phyloP scores from a whole-genome alignment of 2,329 filamentous ascomycete species.

The Orbilia oligospora region DNA sequence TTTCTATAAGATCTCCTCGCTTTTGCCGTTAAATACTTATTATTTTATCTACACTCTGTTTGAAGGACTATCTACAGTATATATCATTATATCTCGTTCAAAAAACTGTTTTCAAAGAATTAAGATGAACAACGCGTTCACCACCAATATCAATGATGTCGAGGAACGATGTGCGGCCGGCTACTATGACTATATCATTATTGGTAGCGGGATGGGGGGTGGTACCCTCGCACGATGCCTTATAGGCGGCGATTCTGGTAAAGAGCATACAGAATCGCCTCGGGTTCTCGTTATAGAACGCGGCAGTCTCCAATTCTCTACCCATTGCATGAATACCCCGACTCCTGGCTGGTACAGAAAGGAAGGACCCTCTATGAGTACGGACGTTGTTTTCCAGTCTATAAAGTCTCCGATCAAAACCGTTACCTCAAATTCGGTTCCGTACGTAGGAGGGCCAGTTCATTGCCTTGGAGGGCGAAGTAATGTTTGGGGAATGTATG shows the following conservation, averaged over 20 bases:
- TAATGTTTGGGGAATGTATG: constrained; percentile 31
- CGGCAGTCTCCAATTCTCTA: constrained; percentile 5
- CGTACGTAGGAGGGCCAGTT: constrained; percentile 18
- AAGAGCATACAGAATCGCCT: background rate
- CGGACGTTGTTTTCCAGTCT: constrained; percentile 3
- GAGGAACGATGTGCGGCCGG: background rate
- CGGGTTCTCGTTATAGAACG: constrained; percentile 23
- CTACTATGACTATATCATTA: constrained; percentile 25
- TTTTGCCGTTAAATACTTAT: too few relatives aligned
- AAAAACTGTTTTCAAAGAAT: background rate
- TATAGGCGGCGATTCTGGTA: background rate
- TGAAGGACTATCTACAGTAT: too few relatives aligned
- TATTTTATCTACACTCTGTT: too few relatives aligned
- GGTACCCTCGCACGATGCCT: background rate
- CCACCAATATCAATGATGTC: background rate
- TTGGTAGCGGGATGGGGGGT: constrained; percentile 27
- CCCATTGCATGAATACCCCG: constrained; percentile 8
- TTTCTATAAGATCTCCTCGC: too few relatives aligned
- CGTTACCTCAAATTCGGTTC: background rate
- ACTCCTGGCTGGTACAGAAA: constrained; percentile 12
- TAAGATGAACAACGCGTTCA: background rate
- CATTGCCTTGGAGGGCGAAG: constrained; percentile 28
- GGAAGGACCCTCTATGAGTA: constrained; percentile 20
- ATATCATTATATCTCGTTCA: too few relatives aligned
- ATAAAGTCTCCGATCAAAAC: background rate